These are phyloP conservation scores for Irpex sp. DNA, from an alignment of 1,284 basidiomycete species.

Conservation along the genomic window DNA sequence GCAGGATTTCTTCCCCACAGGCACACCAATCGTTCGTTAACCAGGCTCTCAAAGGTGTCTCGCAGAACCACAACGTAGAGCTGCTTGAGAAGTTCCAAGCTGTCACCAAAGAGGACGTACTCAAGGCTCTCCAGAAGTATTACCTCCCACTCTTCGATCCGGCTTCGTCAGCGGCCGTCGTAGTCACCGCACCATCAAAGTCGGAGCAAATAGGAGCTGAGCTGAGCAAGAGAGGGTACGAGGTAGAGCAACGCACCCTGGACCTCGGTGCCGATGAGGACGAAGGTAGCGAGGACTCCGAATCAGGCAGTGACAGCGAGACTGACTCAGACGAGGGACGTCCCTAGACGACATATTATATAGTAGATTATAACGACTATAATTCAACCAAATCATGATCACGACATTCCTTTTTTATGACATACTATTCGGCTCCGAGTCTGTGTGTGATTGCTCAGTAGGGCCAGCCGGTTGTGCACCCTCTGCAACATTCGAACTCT, in stretches of 20 bases:
- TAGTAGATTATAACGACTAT: slow-evolving; percentile 5
- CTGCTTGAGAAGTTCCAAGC: slow-evolving; percentile 77
- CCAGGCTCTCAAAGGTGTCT: slow-evolving; percentile 80
- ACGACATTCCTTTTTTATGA: background rate
- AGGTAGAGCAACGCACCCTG: slow-evolving; percentile 71
- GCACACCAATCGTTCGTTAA: slow-evolving; percentile 81
- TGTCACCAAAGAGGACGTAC: slow-evolving; percentile 77
- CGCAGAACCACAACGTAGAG: slow-evolving; percentile 68
- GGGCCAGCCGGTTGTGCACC: background rate
- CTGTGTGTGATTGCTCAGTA: background rate
- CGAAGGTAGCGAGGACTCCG: slow-evolving; percentile 20
- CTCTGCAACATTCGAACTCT: background rate
- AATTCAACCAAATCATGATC: background rate
- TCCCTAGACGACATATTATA: slow-evolving; percentile 21
- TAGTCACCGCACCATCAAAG: slow-evolving; percentile 83
- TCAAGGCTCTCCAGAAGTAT: slow-evolving; percentile 68
- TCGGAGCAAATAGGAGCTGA: slow-evolving; percentile 69
- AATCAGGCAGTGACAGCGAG: slow-evolving; percentile 21
- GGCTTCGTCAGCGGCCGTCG: slow-evolving; percentile 73
- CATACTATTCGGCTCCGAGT: background rate
- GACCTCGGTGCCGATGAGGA: slow-evolving; percentile 52
- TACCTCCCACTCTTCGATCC: slow-evolving; percentile 88
- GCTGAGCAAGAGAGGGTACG: slow-evolving; percentile 70
- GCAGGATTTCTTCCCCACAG: slow-evolving; percentile 34
- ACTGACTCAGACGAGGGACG: slow-evolving; percentile 26